Percentiles rank a stretch among this genome's conserved stretches.
Evolutionary conservation across 257 asterid species (phyloP).

Genomic region (Solanum rostratum): DNA sequence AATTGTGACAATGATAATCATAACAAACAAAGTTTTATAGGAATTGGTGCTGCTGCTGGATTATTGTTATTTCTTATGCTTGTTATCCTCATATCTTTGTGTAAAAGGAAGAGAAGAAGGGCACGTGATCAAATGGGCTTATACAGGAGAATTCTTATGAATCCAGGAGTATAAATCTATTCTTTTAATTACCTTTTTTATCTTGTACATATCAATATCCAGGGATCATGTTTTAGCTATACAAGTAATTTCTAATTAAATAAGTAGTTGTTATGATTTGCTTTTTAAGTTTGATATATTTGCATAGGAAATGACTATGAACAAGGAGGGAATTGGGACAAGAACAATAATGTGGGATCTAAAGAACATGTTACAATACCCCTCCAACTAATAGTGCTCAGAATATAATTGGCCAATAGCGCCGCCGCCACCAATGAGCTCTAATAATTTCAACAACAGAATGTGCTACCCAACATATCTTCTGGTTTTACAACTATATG

Average conservation of each 20-base stretch:
- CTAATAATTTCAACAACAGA: not conserved
- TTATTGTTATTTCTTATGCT: constrained; percentile 36
- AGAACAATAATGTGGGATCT: not conserved
- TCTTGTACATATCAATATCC: not conserved
- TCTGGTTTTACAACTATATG: not conserved
- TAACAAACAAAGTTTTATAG: constrained; percentile 26
- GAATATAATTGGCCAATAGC: not conserved
- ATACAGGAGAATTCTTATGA: constrained; percentile 32
- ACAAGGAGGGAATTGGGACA: not conserved
- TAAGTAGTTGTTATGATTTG: not conserved
- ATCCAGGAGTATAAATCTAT: not conserved
- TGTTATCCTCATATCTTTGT: constrained; percentile 23
- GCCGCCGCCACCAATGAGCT: not conserved
- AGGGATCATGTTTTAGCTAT: not conserved
- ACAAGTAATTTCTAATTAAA: not conserved
- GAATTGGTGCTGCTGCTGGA: constrained; percentile 53
- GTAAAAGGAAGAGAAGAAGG: constrained; percentile 33
- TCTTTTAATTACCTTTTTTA: not conserved
- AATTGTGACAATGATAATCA: constrained; percentile 1
- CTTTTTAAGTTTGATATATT: not conserved
- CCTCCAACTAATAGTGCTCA: not conserved
- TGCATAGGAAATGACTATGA: not conserved
- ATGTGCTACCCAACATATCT: not conserved
- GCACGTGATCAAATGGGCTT: constrained; percentile 38
- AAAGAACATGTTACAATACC: not conserved